A percentile compares a stretch with the other conserved stretches of the same genome.
Evolutionary conservation across 805 yeast genomes (phyloP).

Genomic region (Ogataea ramenticola): DNA sequence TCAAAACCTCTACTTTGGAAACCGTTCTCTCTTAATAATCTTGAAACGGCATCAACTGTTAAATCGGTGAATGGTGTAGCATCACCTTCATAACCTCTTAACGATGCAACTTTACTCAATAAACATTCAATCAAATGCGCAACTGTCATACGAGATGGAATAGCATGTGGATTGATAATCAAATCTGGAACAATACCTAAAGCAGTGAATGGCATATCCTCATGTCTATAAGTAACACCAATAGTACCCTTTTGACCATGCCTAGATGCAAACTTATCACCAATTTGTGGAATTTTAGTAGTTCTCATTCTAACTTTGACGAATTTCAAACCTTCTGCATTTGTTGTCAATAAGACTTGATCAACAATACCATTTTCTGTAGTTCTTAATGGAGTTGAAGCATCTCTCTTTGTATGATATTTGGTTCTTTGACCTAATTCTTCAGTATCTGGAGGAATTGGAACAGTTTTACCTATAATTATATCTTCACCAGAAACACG

Average conservation of each 20-base stretch:
- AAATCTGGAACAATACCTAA: constrained; percentile 97
- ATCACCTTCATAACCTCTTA: constrained; percentile 97
- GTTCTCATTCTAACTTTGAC: constrained; percentile 99
- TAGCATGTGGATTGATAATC: constrained; percentile 97
- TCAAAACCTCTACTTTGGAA: constrained; percentile 98
- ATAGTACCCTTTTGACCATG: constrained; percentile 99
- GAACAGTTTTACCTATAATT: constrained; percentile 97
- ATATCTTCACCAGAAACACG: constrained; percentile 99
- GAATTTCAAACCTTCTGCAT: constrained; percentile 96
- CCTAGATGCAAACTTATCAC: constrained; percentile 98
- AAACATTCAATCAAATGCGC: constrained; percentile 99
- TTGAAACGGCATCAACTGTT: constrained; percentile 95
- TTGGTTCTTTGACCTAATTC: constrained; percentile 98
- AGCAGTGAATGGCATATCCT: constrained; percentile 96
- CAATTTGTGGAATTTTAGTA: constrained; percentile 96
- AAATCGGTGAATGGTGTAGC: constrained; percentile 99
- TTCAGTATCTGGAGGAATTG: constrained; percentile 98
- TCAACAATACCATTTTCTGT: constrained; percentile 98
- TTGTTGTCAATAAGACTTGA: constrained; percentile 93
- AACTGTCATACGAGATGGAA: constrained; percentile 99
- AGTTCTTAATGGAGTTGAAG: constrained; percentile 92
- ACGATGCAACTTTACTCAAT: constrained; percentile 87
- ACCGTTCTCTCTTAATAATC: constrained; percentile 87
- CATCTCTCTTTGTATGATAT: constrained; percentile 97
- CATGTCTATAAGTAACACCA: constrained; percentile 97